Evolutionary conservation across 352 stramenopile species (phyloP).

Genomic region (Phytophthora fragariaefolia): DNA sequence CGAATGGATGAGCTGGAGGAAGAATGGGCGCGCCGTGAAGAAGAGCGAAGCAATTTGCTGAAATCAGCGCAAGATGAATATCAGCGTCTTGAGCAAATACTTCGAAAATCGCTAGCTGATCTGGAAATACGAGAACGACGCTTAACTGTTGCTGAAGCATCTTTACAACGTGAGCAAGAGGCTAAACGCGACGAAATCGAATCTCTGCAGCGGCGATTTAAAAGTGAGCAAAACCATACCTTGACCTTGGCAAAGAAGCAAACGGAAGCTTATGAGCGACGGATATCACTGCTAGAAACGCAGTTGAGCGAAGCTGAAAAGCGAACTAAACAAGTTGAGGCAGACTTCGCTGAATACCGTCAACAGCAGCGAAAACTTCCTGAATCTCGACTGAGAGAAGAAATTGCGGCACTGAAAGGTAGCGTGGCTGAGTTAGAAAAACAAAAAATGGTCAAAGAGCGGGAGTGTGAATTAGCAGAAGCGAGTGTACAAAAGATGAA

Average conservation of each 20-base stretch:
- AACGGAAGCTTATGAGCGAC: slow-evolving; percentile 56
- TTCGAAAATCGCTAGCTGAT: slow-evolving; percentile 61
- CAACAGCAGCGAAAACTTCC: slow-evolving; percentile 78
- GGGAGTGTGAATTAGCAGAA: slow-evolving; percentile 48
- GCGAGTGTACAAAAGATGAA: slow-evolving; percentile 49
- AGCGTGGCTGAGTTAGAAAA: slow-evolving; percentile 70
- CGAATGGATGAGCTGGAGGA: slow-evolving; percentile 83
- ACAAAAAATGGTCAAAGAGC: slow-evolving; percentile 50
- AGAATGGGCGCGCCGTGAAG: slow-evolving; percentile 79
- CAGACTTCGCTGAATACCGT: slow-evolving; percentile 75
- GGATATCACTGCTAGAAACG: slow-evolving; percentile 43
- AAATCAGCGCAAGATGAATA: slow-evolving; percentile 70
- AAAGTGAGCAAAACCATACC: slow-evolving; percentile 69
- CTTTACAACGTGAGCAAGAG: slow-evolving; percentile 63
- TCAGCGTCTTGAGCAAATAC: slow-evolving; percentile 64
- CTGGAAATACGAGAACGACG: slow-evolving; percentile 69
- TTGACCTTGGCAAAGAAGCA: slow-evolving; percentile 65
- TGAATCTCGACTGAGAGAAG: slow-evolving; percentile 70
- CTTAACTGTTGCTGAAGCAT: slow-evolving; percentile 55
- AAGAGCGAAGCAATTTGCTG: slow-evolving; percentile 68
- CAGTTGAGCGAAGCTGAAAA: slow-evolving; percentile 58
- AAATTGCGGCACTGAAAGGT: slow-evolving; percentile 67
- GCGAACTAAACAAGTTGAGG: slow-evolving; percentile 60
- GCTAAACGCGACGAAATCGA: slow-evolving; percentile 67
- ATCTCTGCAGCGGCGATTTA: slow-evolving; percentile 52